These are phyloP conservation scores for Neotropicomus parvogracilis DNA, from an alignment of 1,284 basidiomycete species.

Conservation along the genomic window DNA sequence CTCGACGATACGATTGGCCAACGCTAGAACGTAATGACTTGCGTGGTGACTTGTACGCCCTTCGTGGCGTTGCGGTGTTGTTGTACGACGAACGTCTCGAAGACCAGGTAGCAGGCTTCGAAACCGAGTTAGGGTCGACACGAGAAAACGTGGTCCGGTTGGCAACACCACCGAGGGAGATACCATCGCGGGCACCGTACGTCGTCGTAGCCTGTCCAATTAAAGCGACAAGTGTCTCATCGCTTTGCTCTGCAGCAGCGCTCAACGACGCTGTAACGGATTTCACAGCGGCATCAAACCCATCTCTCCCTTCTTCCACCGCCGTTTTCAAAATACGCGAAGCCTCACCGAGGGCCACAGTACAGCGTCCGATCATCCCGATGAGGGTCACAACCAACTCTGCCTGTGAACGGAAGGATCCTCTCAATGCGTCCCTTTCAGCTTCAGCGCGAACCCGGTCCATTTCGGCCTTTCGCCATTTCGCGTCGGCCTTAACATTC, in stretches of 20 bases:
- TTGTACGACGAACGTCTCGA: constrained; percentile 51
- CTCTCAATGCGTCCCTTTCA: constrained; percentile 64
- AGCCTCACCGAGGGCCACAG: constrained; percentile 68
- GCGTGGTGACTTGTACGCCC: constrained; percentile 55
- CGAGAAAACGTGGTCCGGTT: constrained; percentile 41
- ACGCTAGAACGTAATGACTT: constrained; percentile 67
- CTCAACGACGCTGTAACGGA: constrained; percentile 50
- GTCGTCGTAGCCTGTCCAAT: constrained; percentile 61
- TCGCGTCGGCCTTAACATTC: constrained; percentile 70
- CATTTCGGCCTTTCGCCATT: constrained; percentile 66
- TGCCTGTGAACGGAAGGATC: constrained; percentile 63
- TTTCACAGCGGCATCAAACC: constrained; percentile 39
- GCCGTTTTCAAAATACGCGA: constrained; percentile 51
- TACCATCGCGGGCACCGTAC: constrained; percentile 40
- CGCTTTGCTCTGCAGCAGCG: constrained; percentile 62
- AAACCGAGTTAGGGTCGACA: constrained; percentile 46
- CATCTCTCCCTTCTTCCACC: constrained; percentile 42
- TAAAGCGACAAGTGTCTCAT: constrained; percentile 59
- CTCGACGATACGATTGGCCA: constrained; percentile 57
- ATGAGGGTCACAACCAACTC: constrained; percentile 67
- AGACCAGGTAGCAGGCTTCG: constrained; percentile 39
- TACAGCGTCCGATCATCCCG: constrained; percentile 78
- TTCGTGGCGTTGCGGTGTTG: constrained; percentile 42
- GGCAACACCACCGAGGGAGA: constrained; percentile 42
- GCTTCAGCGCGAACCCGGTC: constrained; percentile 68